phyloP scores from a whole-genome alignment of 2,329 filamentous ascomycete species.

The Coniochaeta hoffmannii region DNA sequence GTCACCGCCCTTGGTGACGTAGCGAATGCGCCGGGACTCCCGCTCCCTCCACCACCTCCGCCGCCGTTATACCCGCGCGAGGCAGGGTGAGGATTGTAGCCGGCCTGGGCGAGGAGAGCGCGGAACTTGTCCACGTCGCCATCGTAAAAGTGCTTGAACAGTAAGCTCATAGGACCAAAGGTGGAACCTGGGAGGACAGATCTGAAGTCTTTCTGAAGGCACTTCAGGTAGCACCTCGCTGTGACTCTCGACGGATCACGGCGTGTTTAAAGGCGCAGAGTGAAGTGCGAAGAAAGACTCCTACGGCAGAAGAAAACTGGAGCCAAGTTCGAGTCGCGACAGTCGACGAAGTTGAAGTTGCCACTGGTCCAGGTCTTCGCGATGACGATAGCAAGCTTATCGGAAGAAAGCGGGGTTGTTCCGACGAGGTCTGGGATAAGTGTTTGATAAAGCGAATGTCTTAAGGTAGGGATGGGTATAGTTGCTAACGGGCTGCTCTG shows the following conservation, averaged over 20 bases:
- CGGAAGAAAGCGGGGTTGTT: conserved; percentile 34
- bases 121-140: conserved; percentile 96
- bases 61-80: conserved; percentile 46
- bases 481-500: too few species aligned
- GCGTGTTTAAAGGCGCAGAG: conserved; percentile 78
- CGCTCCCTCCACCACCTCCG: conserved; percentile 24
- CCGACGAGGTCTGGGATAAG: neutral
- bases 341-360: conserved; percentile 10
- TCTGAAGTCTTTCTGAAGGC: conserved; percentile 33
- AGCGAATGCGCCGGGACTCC: conserved; percentile 23
- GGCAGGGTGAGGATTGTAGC: conserved; percentile 38
- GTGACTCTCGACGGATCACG: conserved; percentile 77
- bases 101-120: conserved; percentile 71
- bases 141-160: conserved; percentile 96
- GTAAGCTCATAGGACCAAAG: conserved; percentile 70
- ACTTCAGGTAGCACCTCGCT: conserved; percentile 65
- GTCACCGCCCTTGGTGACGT: conserved; percentile 41
- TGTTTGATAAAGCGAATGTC: neutral
- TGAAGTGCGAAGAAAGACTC: conserved; percentile 26
- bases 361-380: conserved; percentile 6
- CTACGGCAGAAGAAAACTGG: conserved; percentile 10
- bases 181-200: conserved; percentile 27
- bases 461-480: neutral
- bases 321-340: conserved; percentile 6
- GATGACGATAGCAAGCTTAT: conserved; percentile 3